Evolutionary conservation across 306 rosid species (phyloP).

Genomic region (Quercus glauca): DNA sequence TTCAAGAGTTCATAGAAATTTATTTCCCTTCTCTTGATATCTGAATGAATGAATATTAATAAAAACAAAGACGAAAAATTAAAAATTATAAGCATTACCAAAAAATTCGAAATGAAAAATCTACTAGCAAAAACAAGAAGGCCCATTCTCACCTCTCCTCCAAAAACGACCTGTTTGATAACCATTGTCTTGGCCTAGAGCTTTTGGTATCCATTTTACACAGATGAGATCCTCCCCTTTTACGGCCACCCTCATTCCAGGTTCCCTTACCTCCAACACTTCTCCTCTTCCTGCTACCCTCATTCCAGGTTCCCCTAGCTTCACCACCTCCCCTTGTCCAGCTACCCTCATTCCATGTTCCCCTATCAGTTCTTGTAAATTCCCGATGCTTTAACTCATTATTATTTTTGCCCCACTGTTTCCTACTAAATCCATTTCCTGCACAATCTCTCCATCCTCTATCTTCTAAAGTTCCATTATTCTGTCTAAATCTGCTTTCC

Average conservation of each 20-base stretch:
- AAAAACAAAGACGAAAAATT: too few species aligned
- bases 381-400: conserved; percentile 35
- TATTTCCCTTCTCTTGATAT: too few species aligned
- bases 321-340: conserved; percentile 24
- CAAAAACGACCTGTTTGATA: conserved; percentile 33
- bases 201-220: conserved; percentile 22
- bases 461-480: conserved; percentile 27
- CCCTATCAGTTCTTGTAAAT: conserved; percentile 30
- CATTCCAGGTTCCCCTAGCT: too few species aligned
- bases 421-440: conserved; percentile 33
- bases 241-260: too few species aligned
- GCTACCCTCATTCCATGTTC: conserved; percentile 28
- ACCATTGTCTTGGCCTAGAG: conserved; percentile 42
- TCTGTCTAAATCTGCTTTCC: conserved; percentile 28
- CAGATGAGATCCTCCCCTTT: conserved; percentile 1
- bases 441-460: conserved; percentile 37
- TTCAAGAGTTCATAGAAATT: too few species aligned
- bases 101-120: too few species aligned
- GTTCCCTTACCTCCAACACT: not conserved
- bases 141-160: conserved; percentile 33
- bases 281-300: conserved; percentile 7
- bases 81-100: too few species aligned
- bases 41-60: too few species aligned
- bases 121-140: not conserved
- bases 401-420: conserved; percentile 28